Evolutionary conservation across 345 rosid genomes (phyloP), one percentile per base, ranked within the genome.

Genomic region (Hypericum androsaemum): DNA sequence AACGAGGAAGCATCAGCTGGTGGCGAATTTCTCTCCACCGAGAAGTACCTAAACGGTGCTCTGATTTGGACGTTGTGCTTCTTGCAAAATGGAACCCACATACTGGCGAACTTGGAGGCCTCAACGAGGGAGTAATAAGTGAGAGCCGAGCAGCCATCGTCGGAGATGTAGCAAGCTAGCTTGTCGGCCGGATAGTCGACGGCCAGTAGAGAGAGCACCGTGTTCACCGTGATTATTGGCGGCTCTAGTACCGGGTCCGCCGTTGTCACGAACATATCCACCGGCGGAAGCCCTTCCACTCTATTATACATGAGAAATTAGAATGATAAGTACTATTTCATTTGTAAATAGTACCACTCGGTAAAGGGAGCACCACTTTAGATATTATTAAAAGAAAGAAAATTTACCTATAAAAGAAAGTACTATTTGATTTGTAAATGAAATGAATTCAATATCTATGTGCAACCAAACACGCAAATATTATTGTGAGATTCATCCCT

Each of bases 21-120:
- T n/a, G 48, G 15, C 3, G 6, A 14, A 5, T 58, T 51, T 37
- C 7, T 10, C 4, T 52, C 44, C 0, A 32, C 16, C 7, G 63
- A 12, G 51, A 88, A 84, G 61, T 75, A 88, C 40, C 81, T 75
- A 42, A 82, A 85, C 5, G 92, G 95, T 57, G 92, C 88, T 71
- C 92, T 66, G 37, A 73, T 64, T 57, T 43, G 67, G 60, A 84
- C 49, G 0, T 53, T 68, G 35, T 82, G 64, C 64, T 57, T 60
- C 41, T 58, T 54, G 28, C 6, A 5, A 12, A 88, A 88, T 0
- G 86, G 86, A 37, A 82, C 84, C 95, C 95, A 88, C 38, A 65
- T 65, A 76, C 69, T 71, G 1, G 90, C 84, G 17, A 82, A 88
- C 22, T 64, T 80, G 0, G 71, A 74, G 9, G 86, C 81, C 64